These are phyloP conservation scores for Calocybe gangraenosa DNA, from an alignment of 768 basidiomycete species.

Conservation along the genomic window DNA sequence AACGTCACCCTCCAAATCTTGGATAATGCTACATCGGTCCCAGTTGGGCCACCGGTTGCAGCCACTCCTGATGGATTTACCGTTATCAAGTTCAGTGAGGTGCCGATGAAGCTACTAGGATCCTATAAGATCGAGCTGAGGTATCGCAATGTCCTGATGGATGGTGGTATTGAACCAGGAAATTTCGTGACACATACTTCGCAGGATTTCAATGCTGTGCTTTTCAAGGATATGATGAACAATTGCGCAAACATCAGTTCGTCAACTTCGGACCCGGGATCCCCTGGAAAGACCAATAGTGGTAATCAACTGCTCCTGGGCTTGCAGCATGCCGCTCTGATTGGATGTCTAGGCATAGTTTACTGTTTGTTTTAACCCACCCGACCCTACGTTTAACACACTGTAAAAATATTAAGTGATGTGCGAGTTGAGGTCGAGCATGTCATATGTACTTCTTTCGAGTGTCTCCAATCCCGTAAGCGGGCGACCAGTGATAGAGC, in stretches of 20 bases:
- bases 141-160: neutral
- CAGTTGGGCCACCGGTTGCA: neutral
- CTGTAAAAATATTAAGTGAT: too few species aligned
- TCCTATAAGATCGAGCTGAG: neutral
- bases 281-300: neutral
- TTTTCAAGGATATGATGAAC: neutral
- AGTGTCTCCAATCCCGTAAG: too few species aligned
- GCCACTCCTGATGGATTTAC: neutral
- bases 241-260: neutral
- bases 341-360: too few species aligned
- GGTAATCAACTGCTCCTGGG: neutral
- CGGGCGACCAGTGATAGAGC: too few species aligned
- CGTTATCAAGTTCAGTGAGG: neutral
- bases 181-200: neutral
- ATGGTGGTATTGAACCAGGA: neutral
- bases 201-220: neutral
- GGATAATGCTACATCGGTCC: constrained; percentile 1
- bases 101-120: neutral
- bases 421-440: too few species aligned
- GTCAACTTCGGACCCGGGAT: neutral
- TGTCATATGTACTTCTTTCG: too few species aligned
- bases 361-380: too few species aligned
- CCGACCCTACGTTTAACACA: too few species aligned
- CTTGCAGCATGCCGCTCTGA: too few species aligned
- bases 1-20: constrained; percentile 2